Conservation (phyloP, 257 asterid genomes). For the Nicotiana undulata region DNA sequence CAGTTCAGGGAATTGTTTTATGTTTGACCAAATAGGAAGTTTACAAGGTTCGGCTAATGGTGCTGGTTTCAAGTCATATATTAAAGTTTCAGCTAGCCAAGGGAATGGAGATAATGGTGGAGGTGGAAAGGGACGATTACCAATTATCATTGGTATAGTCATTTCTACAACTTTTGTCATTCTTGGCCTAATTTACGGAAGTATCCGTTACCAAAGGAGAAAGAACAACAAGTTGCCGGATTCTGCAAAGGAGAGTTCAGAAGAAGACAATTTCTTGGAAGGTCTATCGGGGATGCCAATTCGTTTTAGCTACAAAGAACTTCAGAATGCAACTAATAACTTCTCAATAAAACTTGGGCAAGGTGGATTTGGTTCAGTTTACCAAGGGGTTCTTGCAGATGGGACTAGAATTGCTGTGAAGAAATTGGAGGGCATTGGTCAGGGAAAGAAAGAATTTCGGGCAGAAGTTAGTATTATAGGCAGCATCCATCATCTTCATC, state of each 20-base stretch:
- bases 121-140: constrained; percentile 22
- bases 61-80: constrained; percentile 26
- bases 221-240: constrained; percentile 41
- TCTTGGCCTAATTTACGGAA: constrained; percentile 36
- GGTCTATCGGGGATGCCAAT: constrained; percentile 85
- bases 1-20: constrained; percentile 54
- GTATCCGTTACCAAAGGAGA: constrained; percentile 30
- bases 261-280: constrained; percentile 79
- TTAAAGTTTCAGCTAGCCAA: constrained; percentile 30
- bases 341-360: constrained; percentile 81
- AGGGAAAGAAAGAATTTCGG: constrained; percentile 95
- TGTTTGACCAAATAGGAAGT: constrained; percentile 66
- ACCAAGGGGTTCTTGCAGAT: constrained; percentile 64
- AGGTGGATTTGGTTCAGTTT: constrained; percentile 99
- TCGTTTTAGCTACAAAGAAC: constrained; percentile 74
- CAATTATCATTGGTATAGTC: constrained; percentile 43
- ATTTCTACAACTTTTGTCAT: constrained; percentile 38
- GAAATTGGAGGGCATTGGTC: constrained; percentile 86
- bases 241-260: constrained; percentile 48
- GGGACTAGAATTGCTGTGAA: constrained; percentile 79
- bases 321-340: constrained; percentile 59
- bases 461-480: constrained; percentile 97
- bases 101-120: constrained; percentile 14
- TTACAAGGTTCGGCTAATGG: constrained; percentile 32
- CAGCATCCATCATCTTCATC: constrained; percentile 84